These are phyloP conservation scores for Hymenoscyphus fraxineus DNA, from an alignment of 2,329 filamentous ascomycete species.

Conservation along the genomic window DNA sequence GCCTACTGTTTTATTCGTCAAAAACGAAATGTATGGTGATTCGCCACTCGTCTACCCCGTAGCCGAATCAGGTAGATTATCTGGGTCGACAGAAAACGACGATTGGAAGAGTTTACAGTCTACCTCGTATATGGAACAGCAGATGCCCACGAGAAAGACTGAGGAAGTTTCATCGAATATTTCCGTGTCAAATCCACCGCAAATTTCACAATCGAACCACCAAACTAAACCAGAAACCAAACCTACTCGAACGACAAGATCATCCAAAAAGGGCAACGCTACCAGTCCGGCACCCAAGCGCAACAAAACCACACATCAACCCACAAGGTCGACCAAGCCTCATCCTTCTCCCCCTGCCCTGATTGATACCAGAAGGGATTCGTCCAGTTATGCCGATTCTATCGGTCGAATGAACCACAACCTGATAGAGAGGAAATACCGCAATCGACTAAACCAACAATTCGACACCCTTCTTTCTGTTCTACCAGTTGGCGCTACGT, in stretches of 20 bases:
- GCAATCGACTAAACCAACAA: conserved; percentile 18
- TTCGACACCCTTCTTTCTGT: conserved; percentile 18
- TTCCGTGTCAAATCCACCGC: not conserved
- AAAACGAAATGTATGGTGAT: not conserved
- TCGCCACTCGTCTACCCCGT: not conserved
- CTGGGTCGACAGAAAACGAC: not conserved
- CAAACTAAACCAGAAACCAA: not conserved
- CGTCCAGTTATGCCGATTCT: not conserved
- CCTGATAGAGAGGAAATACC: conserved; percentile 20
- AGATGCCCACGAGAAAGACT: not conserved
- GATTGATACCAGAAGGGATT: not conserved
- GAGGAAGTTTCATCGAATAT: not conserved
- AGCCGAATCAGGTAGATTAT: not conserved
- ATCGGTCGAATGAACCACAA: conserved; percentile 15
- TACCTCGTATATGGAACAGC: not conserved
- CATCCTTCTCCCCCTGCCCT: not conserved
- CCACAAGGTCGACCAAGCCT: not conserved
- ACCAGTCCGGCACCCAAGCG: not conserved
- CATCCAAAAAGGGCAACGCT: conserved; percentile 2
- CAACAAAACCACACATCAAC: not conserved
- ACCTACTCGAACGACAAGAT: not conserved
- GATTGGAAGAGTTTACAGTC: not conserved
- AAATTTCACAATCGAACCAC: not conserved
- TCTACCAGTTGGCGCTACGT: conserved; percentile 8
- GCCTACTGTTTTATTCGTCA: not conserved